Evolutionary conservation across 179 eudicot species (phyloP), one percentile per base, ranked within the genome.

Genomic region (Corrigiola litoralis): DNA sequence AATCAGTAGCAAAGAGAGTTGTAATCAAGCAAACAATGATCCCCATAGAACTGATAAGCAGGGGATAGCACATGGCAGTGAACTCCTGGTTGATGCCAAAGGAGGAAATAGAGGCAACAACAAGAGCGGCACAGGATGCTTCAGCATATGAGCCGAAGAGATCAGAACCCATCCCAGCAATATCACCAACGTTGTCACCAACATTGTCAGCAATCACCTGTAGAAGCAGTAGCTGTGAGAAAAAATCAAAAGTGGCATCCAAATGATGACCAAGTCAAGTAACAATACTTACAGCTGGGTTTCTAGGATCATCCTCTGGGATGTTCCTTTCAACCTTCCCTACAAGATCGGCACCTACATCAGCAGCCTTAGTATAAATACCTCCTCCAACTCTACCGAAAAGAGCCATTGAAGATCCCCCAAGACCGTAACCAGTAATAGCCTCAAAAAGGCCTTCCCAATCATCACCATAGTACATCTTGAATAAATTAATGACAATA

Each of bases 91-190:
- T 82, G 72, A 80, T 80, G 42, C 98, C 96, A 38, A 92, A 92
- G 5, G 98, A 92, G 16, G 96, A 92, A 56, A 92, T 89, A 54
- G 98, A 92, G 49, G 95, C 96, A 68, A 92, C 95, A 70, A 92
- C 89, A 28, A 92, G 95, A 36, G 96, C 98, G 48, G 96, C 98
- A 74, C 98, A 92, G 13, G 98, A 87, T 29, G 96, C 75, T 79
- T 92, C 97, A 1, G 96, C 95, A 76, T 89, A 92, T 29, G 98
- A 92, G n/a, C 97, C 97, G 44, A 92, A 92, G 13, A 92, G 88
- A 76, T 92, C 98, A 47, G 98, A 92, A 53, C 98, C 98, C 98
- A 92, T 92, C 28, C 98, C 98, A 63, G 98, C 96, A 81, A 92
- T 92, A 81, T 91, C 97, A 24, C 96, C 97, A 59, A 86, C 97